Evolutionary conservation across 495 filamentous ascomycete genomes (phyloP).

Genomic region (Aspergillus homomorphus): DNA sequence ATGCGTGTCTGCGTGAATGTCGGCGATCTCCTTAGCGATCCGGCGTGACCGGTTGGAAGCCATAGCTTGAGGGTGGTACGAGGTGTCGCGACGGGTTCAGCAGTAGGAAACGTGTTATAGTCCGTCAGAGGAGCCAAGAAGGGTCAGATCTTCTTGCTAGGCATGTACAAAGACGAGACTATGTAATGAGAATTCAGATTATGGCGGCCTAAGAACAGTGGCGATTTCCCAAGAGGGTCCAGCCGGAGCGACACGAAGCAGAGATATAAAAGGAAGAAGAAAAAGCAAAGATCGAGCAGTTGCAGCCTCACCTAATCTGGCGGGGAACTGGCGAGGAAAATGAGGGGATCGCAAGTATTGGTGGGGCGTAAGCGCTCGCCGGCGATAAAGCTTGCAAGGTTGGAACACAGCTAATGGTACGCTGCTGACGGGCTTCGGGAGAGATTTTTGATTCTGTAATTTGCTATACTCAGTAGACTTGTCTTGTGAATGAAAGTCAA

Average conservation of each 20-base stretch:
- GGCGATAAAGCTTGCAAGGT: neutral
- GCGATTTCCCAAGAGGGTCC: neutral
- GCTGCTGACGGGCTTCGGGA: neutral
- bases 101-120: neutral
- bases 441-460: no score
- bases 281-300: conserved; percentile 7
- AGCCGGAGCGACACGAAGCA: neutral
- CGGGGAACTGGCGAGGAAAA: conserved; percentile 1
- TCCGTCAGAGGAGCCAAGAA: neutral
- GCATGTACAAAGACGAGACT: neutral
- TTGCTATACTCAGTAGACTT: no score
- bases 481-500: no score
- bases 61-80: conserved; percentile 46
- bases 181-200: neutral
- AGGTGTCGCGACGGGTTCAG: neutral
- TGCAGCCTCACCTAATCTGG: conserved; percentile 11
- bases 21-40: conserved; percentile 85
- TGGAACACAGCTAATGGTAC: neutral
- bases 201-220: neutral
- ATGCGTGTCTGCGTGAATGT: conserved; percentile 73
- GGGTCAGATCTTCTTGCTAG: neutral
- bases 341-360: conserved; percentile 3
- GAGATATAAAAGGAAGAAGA: neutral
- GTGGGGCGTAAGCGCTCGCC: conserved; percentile 10
- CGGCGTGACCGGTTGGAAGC: conserved; percentile 74